phyloP scores from a whole-genome alignment of 2,329 filamentous ascomycete genomes.

The Botrytis paeoniae region DNA sequence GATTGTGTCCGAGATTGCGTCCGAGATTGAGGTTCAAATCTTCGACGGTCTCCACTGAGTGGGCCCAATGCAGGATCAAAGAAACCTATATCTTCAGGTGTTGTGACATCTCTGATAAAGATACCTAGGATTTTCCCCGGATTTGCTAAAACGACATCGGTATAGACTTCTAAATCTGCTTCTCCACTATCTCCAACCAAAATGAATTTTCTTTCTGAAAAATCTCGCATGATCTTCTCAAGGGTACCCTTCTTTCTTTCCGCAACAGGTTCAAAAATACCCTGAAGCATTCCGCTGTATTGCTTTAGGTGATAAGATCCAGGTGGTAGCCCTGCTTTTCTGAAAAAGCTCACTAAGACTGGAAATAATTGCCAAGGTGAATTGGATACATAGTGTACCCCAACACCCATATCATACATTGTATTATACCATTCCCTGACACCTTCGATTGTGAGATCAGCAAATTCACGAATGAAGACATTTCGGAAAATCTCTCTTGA shows the following conservation, averaged over 20 bases:
- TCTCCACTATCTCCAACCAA: conserved; percentile 95
- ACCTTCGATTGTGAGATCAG: conserved; percentile 78
- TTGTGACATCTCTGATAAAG: conserved; percentile 95
- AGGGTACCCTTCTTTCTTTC: conserved; percentile 89
- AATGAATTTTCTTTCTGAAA: conserved; percentile 84
- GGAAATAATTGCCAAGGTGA: conserved; percentile 98
- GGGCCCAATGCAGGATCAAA: conserved; percentile 57
- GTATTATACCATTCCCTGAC: conserved; percentile 85
- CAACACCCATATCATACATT: conserved; percentile 76
- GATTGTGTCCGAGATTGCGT: conserved; percentile 24
- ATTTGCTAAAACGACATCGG: conserved; percentile 81
- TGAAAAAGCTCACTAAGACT: conserved; percentile 81
- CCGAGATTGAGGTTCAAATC: conserved; percentile 23
- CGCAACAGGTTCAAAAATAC: conserved; percentile 95
- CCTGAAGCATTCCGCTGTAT: conserved; percentile 94
- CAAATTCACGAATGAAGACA: conserved; percentile 84
- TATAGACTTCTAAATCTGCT: conserved; percentile 95
- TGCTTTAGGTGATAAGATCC: conserved; percentile 95
- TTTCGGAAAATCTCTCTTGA: conserved; percentile 95
- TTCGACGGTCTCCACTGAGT: conserved; percentile 30
- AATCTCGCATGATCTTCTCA: conserved; percentile 82
- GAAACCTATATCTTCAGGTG: conserved; percentile 67
- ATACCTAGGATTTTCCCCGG: conserved; percentile 78
- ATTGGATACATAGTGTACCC: conserved; percentile 97
- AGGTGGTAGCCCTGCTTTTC: conserved; percentile 71